These are phyloP conservation scores for Monilinia laxa DNA, from an alignment of 2,329 filamentous ascomycete species.

Conservation along the genomic window DNA sequence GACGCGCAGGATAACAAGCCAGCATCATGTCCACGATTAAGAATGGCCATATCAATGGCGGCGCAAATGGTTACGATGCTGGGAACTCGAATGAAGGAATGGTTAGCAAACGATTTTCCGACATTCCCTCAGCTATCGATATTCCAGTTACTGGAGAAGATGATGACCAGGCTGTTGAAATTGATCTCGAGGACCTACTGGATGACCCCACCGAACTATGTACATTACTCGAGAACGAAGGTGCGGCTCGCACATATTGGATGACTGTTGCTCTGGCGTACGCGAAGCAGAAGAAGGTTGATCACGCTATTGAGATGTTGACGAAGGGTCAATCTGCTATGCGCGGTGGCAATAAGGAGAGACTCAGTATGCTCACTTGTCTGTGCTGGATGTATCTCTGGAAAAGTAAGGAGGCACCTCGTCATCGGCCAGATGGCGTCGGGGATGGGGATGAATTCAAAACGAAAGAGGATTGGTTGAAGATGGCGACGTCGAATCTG, in stretches of 20 bases:
- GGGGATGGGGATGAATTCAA: slow-evolving; percentile 66
- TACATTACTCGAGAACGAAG: slow-evolving; percentile 90
- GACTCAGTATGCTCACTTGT: slow-evolving; percentile 63
- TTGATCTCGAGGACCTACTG: slow-evolving; percentile 84
- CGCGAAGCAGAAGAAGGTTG: slow-evolving; percentile 90
- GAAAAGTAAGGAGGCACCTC: slow-evolving; percentile 67
- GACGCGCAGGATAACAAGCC: slow-evolving; percentile 9
- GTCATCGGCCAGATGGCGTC: slow-evolving; percentile 63
- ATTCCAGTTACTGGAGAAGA: slow-evolving; percentile 65
- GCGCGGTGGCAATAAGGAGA: slow-evolving; percentile 61
- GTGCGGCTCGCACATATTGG: slow-evolving; percentile 89
- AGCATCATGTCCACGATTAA: slow-evolving; percentile 33
- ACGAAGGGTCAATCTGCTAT: slow-evolving; percentile 63
- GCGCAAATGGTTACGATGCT: slow-evolving; percentile 33
- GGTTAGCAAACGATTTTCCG: slow-evolving; percentile 54
- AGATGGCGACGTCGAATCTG: slow-evolving; percentile 83
- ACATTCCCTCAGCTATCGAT: slow-evolving; percentile 65
- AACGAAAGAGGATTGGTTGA: slow-evolving; percentile 91
- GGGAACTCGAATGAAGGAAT: slow-evolving; percentile 30
- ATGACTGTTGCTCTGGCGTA: slow-evolving; percentile 97
- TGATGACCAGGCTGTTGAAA: slow-evolving; percentile 75
- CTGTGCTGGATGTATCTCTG: slow-evolving; percentile 70
- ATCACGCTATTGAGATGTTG: slow-evolving; percentile 74
- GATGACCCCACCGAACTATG: slow-evolving; percentile 96
- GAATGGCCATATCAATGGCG: slow-evolving; percentile 35